These are phyloP conservation scores for Ogataea philodendri DNA, from an alignment of 805 yeast genomes.

Conservation along the genomic window DNA sequence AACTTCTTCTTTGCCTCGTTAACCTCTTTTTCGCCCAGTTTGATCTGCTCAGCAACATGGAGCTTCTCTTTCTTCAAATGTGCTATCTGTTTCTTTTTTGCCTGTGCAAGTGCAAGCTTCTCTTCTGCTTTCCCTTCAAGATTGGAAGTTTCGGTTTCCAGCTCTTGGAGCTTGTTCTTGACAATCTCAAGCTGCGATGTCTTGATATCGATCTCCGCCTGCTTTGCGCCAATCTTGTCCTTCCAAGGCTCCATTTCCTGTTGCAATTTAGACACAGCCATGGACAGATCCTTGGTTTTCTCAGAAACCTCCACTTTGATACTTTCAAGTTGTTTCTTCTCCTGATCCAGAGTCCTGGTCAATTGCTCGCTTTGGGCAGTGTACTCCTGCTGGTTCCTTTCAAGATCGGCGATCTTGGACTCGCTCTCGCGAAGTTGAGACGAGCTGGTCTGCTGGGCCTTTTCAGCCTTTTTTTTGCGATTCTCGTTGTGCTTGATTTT, in stretches of 20 bases:
- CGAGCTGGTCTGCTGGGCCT: slow-evolving; percentile 48
- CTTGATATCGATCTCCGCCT: slow-evolving; percentile 62
- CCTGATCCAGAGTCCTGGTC: slow-evolving; percentile 45
- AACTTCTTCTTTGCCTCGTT: slow-evolving; percentile 46
- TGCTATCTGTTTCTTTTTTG: slow-evolving; percentile 45
- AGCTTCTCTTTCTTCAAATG: slow-evolving; percentile 48
- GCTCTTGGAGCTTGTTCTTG: slow-evolving; percentile 42
- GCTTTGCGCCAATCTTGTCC: slow-evolving; percentile 58
- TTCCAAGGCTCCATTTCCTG: slow-evolving; percentile 80
- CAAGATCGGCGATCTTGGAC: slow-evolving; percentile 44
- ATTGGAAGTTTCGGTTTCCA: slow-evolving; percentile 43
- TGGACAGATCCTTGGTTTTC: slow-evolving; percentile 68
- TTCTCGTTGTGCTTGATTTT: slow-evolving; percentile 61
- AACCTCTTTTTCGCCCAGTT: slow-evolving; percentile 57
- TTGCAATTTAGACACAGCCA: slow-evolving; percentile 62
- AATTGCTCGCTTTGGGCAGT: slow-evolving; percentile 46
- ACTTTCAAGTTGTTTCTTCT: slow-evolving; percentile 55
- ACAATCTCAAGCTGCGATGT: slow-evolving; percentile 64
- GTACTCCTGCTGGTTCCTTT: slow-evolving; percentile 43
- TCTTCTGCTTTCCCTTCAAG: slow-evolving; percentile 44
- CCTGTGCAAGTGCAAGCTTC: slow-evolving; percentile 34
- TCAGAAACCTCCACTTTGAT: slow-evolving; percentile 66
- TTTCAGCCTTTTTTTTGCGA: slow-evolving; percentile 59
- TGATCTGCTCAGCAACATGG: slow-evolving; percentile 52
- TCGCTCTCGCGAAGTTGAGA: slow-evolving; percentile 45